Evolutionary conservation across 1,139 yeast species (phyloP).

Genomic region (Geotrichum siamense): DNA sequence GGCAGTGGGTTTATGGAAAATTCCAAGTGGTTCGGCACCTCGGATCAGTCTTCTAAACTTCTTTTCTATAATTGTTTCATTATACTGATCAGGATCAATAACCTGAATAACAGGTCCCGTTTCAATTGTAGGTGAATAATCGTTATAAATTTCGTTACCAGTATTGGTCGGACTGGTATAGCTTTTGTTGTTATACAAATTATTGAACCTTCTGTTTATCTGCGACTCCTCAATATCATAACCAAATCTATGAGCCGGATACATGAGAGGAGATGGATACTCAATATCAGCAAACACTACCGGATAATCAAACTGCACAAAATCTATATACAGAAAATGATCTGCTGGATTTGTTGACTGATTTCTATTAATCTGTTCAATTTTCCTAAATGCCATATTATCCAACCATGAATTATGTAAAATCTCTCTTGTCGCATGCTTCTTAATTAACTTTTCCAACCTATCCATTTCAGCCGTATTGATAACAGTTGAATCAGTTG

Average conservation of each 20-base stretch:
- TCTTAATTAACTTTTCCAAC: constrained; percentile 38
- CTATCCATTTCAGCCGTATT: constrained; percentile 33
- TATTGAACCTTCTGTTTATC: constrained; percentile 5
- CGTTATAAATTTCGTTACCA: constrained; percentile 16
- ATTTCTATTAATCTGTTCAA: constrained; percentile 41
- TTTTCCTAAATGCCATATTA: constrained; percentile 51
- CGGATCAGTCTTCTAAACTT: constrained; percentile 82
- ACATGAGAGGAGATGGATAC: constrained; percentile 35
- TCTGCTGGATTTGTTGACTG: constrained; percentile 27
- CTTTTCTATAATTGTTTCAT: constrained; percentile 76
- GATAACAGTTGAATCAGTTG: constrained; percentile 30
- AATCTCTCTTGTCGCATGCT: constrained; percentile 4
- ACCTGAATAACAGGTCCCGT: constrained; percentile 40
- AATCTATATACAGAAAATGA: constrained; percentile 56
- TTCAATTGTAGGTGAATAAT: constrained; percentile 14
- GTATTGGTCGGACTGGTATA: constrained; percentile 9
- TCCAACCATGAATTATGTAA: constrained; percentile 60
- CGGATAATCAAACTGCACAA: constrained; percentile 73
- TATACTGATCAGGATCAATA: constrained; percentile 58
- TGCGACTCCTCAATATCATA: constrained; percentile 9
- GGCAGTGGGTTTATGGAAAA: constrained; percentile 78
- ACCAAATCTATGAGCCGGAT: constrained; percentile 15
- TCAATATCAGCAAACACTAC: constrained; percentile 64
- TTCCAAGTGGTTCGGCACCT: constrained; percentile 58
- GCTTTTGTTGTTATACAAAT: constrained; percentile 6